Conservation (phyloP, 345 rosid species). For the Ceriops zippeliana region DNA sequence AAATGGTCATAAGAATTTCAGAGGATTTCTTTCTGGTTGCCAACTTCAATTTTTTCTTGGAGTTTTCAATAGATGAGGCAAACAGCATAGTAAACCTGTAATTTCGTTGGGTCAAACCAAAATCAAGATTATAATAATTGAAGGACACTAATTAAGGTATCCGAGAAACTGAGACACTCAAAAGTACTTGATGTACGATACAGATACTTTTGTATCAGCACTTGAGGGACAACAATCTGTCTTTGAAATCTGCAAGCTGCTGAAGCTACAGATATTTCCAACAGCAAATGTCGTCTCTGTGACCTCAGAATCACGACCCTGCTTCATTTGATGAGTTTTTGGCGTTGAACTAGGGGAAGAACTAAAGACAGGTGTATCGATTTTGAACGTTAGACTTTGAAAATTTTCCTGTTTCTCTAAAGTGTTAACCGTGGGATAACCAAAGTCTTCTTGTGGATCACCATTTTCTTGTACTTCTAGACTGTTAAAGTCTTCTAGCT, state of each 20-base stretch:
- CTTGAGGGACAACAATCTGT: constrained; percentile 32
- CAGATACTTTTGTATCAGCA: constrained; percentile 39
- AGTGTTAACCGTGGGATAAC: constrained; percentile 27
- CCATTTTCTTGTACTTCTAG: constrained; percentile 27
- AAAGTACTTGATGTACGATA: constrained; percentile 35
- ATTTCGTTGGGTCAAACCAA: constrained; percentile 28
- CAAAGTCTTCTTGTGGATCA: constrained; percentile 34
- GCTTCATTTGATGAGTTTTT: constrained; percentile 35
- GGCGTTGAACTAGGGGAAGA: constrained; percentile 44
- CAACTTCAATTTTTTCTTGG: constrained; percentile 57
- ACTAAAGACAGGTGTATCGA: constrained; percentile 39
- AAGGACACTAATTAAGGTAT: constrained; percentile 9
- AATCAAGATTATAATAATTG: constrained; percentile 18
- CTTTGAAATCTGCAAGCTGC: constrained; percentile 39
- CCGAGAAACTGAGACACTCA: too few relatives aligned
- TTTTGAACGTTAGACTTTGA: constrained; percentile 64
- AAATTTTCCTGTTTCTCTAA: constrained; percentile 37
- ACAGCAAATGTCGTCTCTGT: constrained; percentile 30
- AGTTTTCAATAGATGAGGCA: constrained; percentile 63
- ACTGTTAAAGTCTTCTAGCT: constrained; percentile 27
- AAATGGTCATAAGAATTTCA: constrained; percentile 66
- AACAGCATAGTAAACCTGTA: constrained; percentile 66
- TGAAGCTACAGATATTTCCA: constrained; percentile 35
- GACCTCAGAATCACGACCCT: constrained; percentile 34
- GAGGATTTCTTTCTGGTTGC: constrained; percentile 67